Percentiles rank a stretch among this genome's conserved stretches.
phyloP scores from a whole-genome alignment of 768 basidiomycete genomes.

The Collybia nuda region DNA sequence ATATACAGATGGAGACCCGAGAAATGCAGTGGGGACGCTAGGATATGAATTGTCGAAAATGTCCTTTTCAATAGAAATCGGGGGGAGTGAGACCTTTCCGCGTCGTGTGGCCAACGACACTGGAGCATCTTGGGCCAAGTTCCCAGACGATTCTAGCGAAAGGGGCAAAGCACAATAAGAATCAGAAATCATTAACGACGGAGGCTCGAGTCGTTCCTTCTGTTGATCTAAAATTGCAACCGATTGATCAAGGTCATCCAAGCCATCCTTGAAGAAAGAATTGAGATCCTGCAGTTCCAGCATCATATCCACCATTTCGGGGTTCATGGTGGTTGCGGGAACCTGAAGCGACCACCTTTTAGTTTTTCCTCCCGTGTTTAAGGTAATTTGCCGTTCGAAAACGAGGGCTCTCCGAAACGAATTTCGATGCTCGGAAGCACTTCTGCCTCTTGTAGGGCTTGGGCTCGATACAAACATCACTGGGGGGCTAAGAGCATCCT shows the following conservation, averaged over 20 bases:
- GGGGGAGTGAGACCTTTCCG: conserved; percentile 33
- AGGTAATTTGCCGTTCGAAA: conserved; percentile 33
- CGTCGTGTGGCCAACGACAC: conserved; percentile 34
- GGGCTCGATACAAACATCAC: neutral
- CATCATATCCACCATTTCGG: conserved; percentile 40
- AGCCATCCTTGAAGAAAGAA: conserved; percentile 34
- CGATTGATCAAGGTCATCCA: conserved; percentile 16
- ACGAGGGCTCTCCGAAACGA: conserved; percentile 27
- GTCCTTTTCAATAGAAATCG: conserved; percentile 21
- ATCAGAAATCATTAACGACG: conserved; percentile 40
- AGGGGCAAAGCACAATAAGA: conserved; percentile 38
- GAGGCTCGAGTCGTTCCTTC: conserved; percentile 24
- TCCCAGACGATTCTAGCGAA: conserved; percentile 30
- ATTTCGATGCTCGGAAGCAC: conserved; percentile 10
- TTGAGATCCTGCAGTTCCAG: conserved; percentile 37
- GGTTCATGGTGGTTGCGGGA: conserved; percentile 31
- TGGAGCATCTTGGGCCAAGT: conserved; percentile 14
- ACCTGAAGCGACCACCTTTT: conserved; percentile 32
- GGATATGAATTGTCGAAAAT: conserved; percentile 30
- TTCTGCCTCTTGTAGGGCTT: neutral
- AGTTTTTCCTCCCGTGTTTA: conserved; percentile 23
- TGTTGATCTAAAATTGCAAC: conserved; percentile 11
- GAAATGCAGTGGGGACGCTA: conserved; percentile 41
- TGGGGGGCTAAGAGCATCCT: neutral
- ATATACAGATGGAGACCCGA: conserved; percentile 39